Evolutionary conservation across 805 yeast genomes (phyloP).

Genomic region (Candida rishiriensis): DNA sequence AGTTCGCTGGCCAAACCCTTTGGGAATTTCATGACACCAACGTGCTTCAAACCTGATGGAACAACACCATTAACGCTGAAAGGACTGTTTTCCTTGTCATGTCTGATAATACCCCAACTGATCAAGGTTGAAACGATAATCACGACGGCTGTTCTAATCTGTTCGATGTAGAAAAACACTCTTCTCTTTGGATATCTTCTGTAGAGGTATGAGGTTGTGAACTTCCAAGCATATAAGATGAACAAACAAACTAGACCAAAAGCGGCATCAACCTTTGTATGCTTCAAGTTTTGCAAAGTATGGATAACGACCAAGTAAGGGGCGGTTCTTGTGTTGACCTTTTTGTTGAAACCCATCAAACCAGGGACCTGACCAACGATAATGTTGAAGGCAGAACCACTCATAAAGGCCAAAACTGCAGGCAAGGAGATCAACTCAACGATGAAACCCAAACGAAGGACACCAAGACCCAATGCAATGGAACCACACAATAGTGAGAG

Average conservation of each 20-base stretch:
- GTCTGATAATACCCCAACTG: constrained; percentile 66
- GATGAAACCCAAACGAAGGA: constrained; percentile 79
- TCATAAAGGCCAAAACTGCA: constrained; percentile 91
- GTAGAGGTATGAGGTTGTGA: constrained; percentile 52
- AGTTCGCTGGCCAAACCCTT: constrained; percentile 51
- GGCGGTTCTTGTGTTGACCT: constrained; percentile 68
- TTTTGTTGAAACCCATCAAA: constrained; percentile 66
- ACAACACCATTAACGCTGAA: constrained; percentile 70
- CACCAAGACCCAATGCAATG: constrained; percentile 76
- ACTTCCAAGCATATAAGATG: constrained; percentile 71
- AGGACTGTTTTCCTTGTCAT: constrained; percentile 36
- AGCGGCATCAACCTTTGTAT: constrained; percentile 76
- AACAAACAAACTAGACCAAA: constrained; percentile 77
- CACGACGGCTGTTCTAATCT: constrained; percentile 76
- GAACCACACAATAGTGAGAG: constrained; percentile 81
- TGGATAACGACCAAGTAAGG: constrained; percentile 67
- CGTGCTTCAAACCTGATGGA: constrained; percentile 76
- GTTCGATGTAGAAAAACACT: constrained; percentile 65
- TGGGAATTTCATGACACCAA: constrained; percentile 68
- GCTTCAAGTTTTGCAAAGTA: constrained; percentile 65
- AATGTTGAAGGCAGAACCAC: constrained; percentile 87
- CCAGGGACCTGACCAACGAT: constrained; percentile 82
- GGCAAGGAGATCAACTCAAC: constrained; percentile 87
- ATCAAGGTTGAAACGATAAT: constrained; percentile 79
- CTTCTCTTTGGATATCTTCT: constrained; percentile 59